Evolutionary conservation across 352 stramenopile species (phyloP), one percentile per base, ranked within the genome.

Genomic region (Pythium utonaiense): DNA sequence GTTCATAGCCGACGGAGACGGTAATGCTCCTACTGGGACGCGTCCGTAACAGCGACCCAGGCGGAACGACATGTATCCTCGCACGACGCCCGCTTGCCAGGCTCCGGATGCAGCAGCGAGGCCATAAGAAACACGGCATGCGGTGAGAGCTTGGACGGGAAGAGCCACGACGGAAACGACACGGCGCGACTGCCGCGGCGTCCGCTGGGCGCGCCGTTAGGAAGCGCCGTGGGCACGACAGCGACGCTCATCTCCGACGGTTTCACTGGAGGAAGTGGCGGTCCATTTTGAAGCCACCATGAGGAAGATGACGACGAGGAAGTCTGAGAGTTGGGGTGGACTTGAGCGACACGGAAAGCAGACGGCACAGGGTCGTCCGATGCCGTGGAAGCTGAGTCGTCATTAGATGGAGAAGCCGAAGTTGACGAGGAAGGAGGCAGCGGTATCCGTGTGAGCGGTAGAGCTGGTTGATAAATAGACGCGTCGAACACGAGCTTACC

Each of bases 91-190:
- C 88, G 83, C 31, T 86, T 88, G 41, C 67, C 80, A 16, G 88
- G 88, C 50, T 96, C 86, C 14, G 88, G 82, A 57, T 96, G 83
- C n/a, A 96, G 74, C 57, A 96, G 70, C 31, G 77, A 86, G 19
- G 78, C 69, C 55, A 96, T 72, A 31, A 96, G 49, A 47, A 86
- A 86, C 21, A 83, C 76, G 3, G 83, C 80, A 10, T 73, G 34
- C 3, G 82, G 72, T 4, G 78, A 88, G 55, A 96, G 71, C 61
- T 78, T 80, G 14, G 79, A 65, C 12, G 88, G 85, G 68, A 96
- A 96, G 22, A 96, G 80, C 86, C 88, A 96, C 42, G 73, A 70
- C 9, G 88, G 88, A 59, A 91, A 96, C 6, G 73, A 67, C 38
- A 92, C 77, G 6, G 74, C 67, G 31, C 70, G 72, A 53, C 65